Conservation (phyloP, 768 basidiomycete genomes). For the Cystobasidiopsis lactophilus region DNA sequence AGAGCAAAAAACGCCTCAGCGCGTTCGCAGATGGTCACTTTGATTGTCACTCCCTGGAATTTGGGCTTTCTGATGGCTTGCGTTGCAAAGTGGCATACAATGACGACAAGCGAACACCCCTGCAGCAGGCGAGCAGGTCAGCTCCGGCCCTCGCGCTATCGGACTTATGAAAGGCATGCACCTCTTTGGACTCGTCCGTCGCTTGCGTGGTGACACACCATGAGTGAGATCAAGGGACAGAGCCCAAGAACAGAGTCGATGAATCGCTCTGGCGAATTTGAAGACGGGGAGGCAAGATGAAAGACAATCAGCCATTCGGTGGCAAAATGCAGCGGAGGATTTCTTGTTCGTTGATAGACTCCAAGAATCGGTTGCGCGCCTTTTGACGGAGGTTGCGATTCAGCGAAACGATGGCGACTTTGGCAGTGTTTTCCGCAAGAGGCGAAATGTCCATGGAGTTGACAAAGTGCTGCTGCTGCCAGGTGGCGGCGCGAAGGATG, state of each 20-base stretch:
- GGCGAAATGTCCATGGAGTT: slow-evolving; percentile 48
- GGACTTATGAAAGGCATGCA: too few relatives aligned
- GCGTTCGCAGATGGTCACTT: too few relatives aligned
- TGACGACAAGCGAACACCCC: too few relatives aligned
- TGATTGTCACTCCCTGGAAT: too few relatives aligned
- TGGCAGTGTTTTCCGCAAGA: slow-evolving; percentile 32
- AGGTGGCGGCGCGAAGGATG: slow-evolving; percentile 73
- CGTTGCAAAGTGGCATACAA: too few relatives aligned
- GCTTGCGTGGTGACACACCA: too few relatives aligned
- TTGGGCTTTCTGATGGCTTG: too few relatives aligned
- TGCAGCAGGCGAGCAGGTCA: too few relatives aligned
- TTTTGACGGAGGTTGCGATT: slow-evolving; percentile 87
- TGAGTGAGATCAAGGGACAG: too few relatives aligned
- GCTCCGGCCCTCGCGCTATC: too few relatives aligned
- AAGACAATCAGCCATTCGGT: not conserved
- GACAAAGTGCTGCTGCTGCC: slow-evolving; percentile 82
- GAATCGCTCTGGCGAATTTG: not conserved
- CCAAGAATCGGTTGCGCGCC: slow-evolving; percentile 62
- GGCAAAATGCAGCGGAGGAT: slow-evolving; percentile 23
- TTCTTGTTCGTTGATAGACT: slow-evolving; percentile 68
- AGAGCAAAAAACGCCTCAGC: too few relatives aligned
- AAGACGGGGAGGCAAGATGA: not conserved
- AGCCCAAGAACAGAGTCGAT: not conserved
- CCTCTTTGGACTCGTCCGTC: too few relatives aligned
- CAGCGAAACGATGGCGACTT: slow-evolving; percentile 70